A percentile compares a stretch with the other conserved stretches of the same genome.
Conservation (phyloP, 768 basidiomycete species). For the Crucibulum laeve region DNA sequence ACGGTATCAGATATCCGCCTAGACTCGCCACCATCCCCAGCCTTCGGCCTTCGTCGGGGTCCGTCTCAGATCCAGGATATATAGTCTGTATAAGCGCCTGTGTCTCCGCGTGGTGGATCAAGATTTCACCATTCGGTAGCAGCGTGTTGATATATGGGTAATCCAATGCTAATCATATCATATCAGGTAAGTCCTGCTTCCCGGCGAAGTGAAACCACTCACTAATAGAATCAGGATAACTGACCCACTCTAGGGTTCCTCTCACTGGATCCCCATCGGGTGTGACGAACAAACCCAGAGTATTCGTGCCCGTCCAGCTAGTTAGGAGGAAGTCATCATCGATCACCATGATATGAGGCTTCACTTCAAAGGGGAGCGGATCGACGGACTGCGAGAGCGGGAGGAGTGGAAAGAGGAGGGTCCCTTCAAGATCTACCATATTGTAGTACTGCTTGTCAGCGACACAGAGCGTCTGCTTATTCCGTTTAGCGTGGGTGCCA, state of each 20-base stretch:
- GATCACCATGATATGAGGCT: constrained; percentile 74
- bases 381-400: constrained; percentile 71
- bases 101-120: constrained; percentile 77
- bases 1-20: constrained; percentile 45
- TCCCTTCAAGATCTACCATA: constrained; percentile 72
- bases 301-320: constrained; percentile 77
- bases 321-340: constrained; percentile 81
- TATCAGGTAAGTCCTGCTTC: too few relatives aligned
- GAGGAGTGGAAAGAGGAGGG: constrained; percentile 66
- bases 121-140: constrained; percentile 72
- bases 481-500: constrained; percentile 55
- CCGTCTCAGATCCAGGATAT: constrained; percentile 14
- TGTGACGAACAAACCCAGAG: constrained; percentile 84
- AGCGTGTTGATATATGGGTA: constrained; percentile 78
- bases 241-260: constrained; percentile 84
- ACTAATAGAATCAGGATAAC: constrained; percentile 76
- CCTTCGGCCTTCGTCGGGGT: constrained; percentile 5
- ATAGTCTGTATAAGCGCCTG: constrained; percentile 71
- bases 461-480: constrained; percentile 62
- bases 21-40: constrained; percentile 33
- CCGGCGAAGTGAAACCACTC: too few relatives aligned
- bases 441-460: constrained; percentile 73
- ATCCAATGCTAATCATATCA: constrained; percentile 55
- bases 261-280: constrained; percentile 84
- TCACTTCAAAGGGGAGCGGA: constrained; percentile 33